Evolutionary conservation across 495 filamentous ascomycete genomes (phyloP).

Genomic region (Cercophora samala): DNA sequence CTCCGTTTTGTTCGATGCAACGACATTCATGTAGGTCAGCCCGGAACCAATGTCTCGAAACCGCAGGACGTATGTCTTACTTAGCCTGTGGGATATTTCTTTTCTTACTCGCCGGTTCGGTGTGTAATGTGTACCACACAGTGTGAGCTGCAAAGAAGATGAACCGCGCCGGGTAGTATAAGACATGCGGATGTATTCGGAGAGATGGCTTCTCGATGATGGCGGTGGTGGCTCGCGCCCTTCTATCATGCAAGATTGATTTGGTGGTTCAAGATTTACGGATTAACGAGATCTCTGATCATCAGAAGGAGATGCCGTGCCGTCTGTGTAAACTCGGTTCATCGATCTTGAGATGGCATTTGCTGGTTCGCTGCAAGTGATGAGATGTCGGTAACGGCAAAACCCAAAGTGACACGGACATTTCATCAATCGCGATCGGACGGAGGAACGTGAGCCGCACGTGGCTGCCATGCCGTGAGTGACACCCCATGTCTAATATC

Average conservation of each 20-base stretch:
- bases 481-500: neutral
- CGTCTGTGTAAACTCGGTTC: neutral
- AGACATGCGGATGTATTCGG: neutral
- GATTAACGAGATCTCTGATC: neutral
- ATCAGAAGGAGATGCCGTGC: neutral
- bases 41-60: neutral
- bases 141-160: neutral
- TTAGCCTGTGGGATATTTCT: neutral
- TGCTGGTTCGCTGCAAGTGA: neutral
- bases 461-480: neutral
- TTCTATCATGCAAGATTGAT: neutral
- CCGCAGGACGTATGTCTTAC: neutral
- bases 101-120: neutral
- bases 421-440: neutral
- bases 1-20: neutral
- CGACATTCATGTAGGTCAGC: neutral
- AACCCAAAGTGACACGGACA: neutral
- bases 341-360: neutral
- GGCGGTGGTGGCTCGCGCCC: neutral
- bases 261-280: neutral
- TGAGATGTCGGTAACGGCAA: neutral
- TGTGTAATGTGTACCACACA: neutral
- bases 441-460: neutral
- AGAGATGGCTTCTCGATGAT: neutral
- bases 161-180: neutral